Evolutionary conservation across 176 grass and related monocot species (phyloP).

Genomic region (Lolium perenne): DNA sequence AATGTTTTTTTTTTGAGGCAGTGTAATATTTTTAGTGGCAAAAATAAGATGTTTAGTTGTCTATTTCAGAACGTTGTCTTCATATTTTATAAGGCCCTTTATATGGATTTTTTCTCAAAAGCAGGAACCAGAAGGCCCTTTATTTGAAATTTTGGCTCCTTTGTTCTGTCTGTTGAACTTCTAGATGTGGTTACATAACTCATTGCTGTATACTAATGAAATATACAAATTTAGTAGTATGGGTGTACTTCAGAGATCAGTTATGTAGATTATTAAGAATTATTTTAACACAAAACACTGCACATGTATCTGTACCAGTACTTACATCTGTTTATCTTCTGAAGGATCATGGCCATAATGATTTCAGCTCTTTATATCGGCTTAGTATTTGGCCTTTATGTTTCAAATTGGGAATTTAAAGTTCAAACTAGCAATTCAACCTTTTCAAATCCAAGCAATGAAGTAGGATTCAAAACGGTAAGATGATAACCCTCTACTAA

Average conservation of each 20-base stretch:
- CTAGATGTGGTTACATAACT: background rate
- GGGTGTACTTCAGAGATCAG: constrained; percentile 4
- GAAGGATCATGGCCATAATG: constrained; percentile 72
- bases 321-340: constrained; percentile 46
- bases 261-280: background rate
- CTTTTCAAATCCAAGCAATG: constrained; percentile 43
- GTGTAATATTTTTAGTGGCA: constrained; percentile 1
- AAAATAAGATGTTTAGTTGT: constrained; percentile 6
- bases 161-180: constrained; percentile 14
- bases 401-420: constrained; percentile 86
- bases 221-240: background rate
- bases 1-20: background rate
- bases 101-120: background rate
- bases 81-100: constrained; percentile 12
- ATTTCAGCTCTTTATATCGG: constrained; percentile 68
- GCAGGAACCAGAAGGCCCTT: background rate
- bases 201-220: background rate
- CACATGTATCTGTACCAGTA: constrained; percentile 13
- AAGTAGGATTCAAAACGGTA: constrained; percentile 58
- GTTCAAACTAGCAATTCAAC: constrained; percentile 64
- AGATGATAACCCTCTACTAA: constrained; percentile 22
- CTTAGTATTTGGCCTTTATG: constrained; percentile 81
- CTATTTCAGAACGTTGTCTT: background rate
- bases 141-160: constrained; percentile 1
- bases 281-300: constrained; percentile 17